Percentiles rank a stretch among this genome's conserved stretches.
phyloP scores from a whole-genome alignment of 2,329 filamentous ascomycete species.

The Hypoxylon sp. region DNA sequence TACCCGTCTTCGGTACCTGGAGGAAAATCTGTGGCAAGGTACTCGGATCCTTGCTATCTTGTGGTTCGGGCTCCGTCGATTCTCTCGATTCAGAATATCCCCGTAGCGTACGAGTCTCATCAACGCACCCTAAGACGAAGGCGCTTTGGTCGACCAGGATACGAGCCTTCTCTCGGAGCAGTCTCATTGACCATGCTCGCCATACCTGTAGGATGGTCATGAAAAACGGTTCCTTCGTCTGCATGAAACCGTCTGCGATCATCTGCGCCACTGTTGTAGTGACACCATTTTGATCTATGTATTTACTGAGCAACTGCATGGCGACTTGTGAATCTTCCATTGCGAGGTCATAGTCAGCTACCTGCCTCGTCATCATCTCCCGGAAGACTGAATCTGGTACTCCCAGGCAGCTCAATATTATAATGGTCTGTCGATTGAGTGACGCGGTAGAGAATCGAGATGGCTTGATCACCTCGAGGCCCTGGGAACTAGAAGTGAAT shows the following conservation, averaged over 20 bases:
- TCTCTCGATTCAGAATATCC: constrained; percentile 70
- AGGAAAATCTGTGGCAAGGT: constrained; percentile 86
- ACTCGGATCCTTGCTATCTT: constrained; percentile 54
- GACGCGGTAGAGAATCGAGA: constrained; percentile 80
- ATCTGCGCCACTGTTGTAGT: constrained; percentile 79
- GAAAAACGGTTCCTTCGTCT: constrained; percentile 78
- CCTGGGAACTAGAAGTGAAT: constrained; percentile 75
- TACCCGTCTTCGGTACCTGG: constrained; percentile 71
- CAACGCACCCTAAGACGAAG: constrained; percentile 86
- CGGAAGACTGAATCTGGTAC: constrained; percentile 74
- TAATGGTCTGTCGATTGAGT: constrained; percentile 89
- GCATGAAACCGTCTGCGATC: constrained; percentile 82
- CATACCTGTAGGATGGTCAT: constrained; percentile 82
- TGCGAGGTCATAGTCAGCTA: constrained; percentile 73
- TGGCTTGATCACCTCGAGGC: constrained; percentile 84
- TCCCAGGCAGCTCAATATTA: constrained; percentile 81
- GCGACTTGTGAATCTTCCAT: constrained; percentile 73
- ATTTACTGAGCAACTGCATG: constrained; percentile 72
- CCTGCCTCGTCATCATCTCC: constrained; percentile 71
- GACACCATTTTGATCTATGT: constrained; percentile 85
- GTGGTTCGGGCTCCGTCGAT: too few species aligned
- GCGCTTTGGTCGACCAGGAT: constrained; percentile 84
- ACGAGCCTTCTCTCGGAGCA: constrained; percentile 90
- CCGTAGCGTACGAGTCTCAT: constrained; percentile 79
- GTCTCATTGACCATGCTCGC: constrained; percentile 88